Percentiles rank a stretch among this genome's conserved stretches.
phyloP scores from a whole-genome alignment of 2,329 filamentous ascomycete species.

The Sporothrix inflata region DNA sequence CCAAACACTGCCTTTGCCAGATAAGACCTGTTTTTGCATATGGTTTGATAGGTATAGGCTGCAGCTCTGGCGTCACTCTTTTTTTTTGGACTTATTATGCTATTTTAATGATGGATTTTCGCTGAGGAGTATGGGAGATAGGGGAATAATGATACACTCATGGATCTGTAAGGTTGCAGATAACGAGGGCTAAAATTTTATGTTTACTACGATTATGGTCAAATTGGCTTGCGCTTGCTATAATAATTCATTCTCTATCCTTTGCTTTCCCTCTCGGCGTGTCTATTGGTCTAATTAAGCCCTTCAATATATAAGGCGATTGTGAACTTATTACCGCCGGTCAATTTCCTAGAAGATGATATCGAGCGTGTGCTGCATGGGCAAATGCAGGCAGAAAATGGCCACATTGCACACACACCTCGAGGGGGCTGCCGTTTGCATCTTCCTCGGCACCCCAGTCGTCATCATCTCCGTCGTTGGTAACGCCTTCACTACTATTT shows the following conservation, averaged over 20 bases:
- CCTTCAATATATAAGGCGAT: neutral
- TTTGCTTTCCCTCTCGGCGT: neutral
- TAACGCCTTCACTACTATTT: neutral
- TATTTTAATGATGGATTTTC: neutral
- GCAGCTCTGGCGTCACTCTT: neutral
- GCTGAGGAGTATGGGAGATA: neutral
- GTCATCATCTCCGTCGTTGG: neutral
- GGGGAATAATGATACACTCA: neutral
- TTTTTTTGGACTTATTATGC: neutral
- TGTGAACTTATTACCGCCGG: neutral
- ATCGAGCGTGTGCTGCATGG: slow-evolving; percentile 38
- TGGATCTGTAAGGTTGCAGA: neutral
- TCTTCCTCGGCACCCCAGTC: slow-evolving; percentile 22
- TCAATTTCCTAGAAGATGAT: slow-evolving; percentile 36
- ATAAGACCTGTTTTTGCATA: neutral
- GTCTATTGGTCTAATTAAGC: neutral
- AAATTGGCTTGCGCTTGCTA: neutral
- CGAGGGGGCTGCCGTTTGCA: slow-evolving; percentile 3
- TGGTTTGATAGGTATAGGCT: neutral
- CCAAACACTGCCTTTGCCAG: neutral
- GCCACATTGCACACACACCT: slow-evolving; percentile 37
- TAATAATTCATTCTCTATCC: neutral
- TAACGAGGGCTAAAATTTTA: neutral
- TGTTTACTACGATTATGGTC: neutral
- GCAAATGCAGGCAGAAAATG: slow-evolving; percentile 39